Conservation (phyloP, 257 asterid species). For the Solanum medicagineum region DNA sequence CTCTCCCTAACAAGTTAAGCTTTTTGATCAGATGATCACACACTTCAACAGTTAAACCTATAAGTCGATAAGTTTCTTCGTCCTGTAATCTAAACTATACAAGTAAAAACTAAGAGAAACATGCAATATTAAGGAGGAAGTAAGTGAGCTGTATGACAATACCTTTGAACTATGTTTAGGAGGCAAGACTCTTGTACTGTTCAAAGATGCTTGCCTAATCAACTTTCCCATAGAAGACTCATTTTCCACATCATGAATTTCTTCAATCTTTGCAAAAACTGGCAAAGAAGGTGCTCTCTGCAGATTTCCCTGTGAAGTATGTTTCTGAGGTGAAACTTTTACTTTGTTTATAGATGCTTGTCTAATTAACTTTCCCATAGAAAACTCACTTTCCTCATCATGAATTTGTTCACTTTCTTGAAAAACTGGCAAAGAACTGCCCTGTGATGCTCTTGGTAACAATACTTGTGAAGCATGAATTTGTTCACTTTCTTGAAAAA, state of each 20-base stretch:
- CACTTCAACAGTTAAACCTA: not conserved
- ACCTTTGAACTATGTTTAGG: slow-evolving; percentile 24
- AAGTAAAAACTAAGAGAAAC: not conserved
- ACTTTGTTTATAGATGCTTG: slow-evolving; percentile 47
- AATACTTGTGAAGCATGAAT: not conserved
- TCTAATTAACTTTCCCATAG: slow-evolving; percentile 42
- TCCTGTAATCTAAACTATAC: not conserved
- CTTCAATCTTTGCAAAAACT: slow-evolving; percentile 8
- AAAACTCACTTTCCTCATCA: slow-evolving; percentile 35
- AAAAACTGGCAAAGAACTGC: slow-evolving; percentile 12
- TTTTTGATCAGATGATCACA: not conserved
- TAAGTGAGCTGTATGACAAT: not conserved
- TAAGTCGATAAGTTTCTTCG: not conserved
- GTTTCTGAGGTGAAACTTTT: not conserved
- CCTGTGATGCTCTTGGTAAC: not conserved
- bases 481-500: not conserved
- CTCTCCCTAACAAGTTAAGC: not conserved
- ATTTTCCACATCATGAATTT: slow-evolving; percentile 14
- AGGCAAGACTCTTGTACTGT: not conserved
- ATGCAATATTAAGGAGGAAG: not conserved
- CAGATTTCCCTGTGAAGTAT: not conserved
- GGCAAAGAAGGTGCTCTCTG: slow-evolving; percentile 19
- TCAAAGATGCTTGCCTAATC: slow-evolving; percentile 52
- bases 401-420: not conserved
- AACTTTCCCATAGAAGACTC: slow-evolving; percentile 49